Evolutionary conservation across 2,329 filamentous ascomycete species (phyloP).

Genomic region (Colletotrichum eremochloae): DNA sequence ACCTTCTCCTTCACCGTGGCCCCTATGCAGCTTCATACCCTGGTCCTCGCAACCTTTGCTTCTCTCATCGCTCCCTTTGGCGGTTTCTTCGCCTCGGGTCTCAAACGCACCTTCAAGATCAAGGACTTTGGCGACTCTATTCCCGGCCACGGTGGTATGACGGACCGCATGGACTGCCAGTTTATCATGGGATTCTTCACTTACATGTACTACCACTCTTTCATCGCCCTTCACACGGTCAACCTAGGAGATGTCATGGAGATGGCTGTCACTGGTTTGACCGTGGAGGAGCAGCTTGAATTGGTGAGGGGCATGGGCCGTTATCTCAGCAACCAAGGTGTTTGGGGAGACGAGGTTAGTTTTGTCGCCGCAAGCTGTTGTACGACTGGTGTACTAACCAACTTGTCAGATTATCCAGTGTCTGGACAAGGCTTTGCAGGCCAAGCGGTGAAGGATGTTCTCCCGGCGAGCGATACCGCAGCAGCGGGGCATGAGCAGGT

Average conservation of each 20-base stretch:
- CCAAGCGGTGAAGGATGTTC: slow-evolving; percentile 43
- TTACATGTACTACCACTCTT: slow-evolving; percentile 98
- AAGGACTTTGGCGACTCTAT: slow-evolving; percentile 99
- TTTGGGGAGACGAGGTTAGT: slow-evolving; percentile 56
- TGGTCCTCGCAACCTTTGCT: slow-evolving; percentile 91
- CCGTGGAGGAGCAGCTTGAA: slow-evolving; percentile 90
- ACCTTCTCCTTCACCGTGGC: slow-evolving; percentile 79
- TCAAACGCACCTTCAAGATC: slow-evolving; percentile 99
- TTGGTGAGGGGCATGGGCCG: slow-evolving; percentile 74
- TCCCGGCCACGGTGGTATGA: slow-evolving; percentile 97
- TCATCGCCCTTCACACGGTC: slow-evolving; percentile 90
- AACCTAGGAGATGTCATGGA: slow-evolving; percentile 91
- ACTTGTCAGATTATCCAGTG: slow-evolving; percentile 50
- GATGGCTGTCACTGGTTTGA: slow-evolving; percentile 89
- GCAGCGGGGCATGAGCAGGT: slow-evolving; percentile 8
- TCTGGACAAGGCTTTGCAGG: slow-evolving; percentile 50
- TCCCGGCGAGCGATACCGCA: not conserved
- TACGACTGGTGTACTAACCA: slow-evolving; percentile 12
- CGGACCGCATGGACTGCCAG: slow-evolving; percentile 99
- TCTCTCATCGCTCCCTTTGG: slow-evolving; percentile 97
- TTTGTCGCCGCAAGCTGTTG: slow-evolving; percentile 56
- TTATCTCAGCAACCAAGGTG: slow-evolving; percentile 76
- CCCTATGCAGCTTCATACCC: slow-evolving; percentile 93
- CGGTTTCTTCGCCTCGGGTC: slow-evolving; percentile 96
- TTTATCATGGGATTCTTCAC: slow-evolving; percentile 99